These are phyloP conservation scores for Grifola frondosa DNA, from an alignment of 1,284 basidiomycete genomes.

Conservation along the genomic window DNA sequence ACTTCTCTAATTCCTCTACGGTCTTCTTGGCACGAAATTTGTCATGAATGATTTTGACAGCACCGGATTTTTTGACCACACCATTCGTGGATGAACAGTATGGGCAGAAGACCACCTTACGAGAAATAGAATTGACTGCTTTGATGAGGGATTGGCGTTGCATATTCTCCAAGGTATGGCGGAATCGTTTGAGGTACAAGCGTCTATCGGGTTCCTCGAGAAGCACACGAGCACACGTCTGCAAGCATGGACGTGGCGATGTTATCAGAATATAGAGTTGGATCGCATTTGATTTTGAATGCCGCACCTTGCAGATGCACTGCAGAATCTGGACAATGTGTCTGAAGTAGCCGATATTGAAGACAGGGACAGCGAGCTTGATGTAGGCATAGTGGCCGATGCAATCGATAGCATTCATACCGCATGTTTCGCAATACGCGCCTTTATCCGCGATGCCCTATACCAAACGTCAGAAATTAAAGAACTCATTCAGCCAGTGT, in stretches of 20 bases:
- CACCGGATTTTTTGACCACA: conserved; percentile 92
- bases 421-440: conserved; percentile 92
- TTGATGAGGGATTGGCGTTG: conserved; percentile 87
- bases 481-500: too few species aligned
- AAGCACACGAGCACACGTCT: conserved; percentile 95
- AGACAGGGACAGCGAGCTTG: conserved; percentile 92
- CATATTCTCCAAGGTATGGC: conserved; percentile 89
- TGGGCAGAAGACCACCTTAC: conserved; percentile 89
- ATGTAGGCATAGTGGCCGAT: conserved; percentile 98
- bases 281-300: not conserved
- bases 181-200: conserved; percentile 85
- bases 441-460: conserved; percentile 95
- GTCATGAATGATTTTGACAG: conserved; percentile 95
- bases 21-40: conserved; percentile 96
- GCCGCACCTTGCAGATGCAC: conserved; percentile 87
- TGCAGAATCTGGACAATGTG: conserved; percentile 92
- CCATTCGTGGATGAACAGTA: conserved; percentile 94
- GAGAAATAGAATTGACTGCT: conserved; percentile 82
- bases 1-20: conserved; percentile 83
- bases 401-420: conserved; percentile 90
- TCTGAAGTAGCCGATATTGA: conserved; percentile 97
- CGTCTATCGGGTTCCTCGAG: conserved; percentile 86
- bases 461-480: too few species aligned
- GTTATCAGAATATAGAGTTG: too few species aligned
- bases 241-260: conserved; percentile 1